Evolutionary conservation across 1,284 basidiomycete species (phyloP).

Genomic region (Puccinia hordei): DNA sequence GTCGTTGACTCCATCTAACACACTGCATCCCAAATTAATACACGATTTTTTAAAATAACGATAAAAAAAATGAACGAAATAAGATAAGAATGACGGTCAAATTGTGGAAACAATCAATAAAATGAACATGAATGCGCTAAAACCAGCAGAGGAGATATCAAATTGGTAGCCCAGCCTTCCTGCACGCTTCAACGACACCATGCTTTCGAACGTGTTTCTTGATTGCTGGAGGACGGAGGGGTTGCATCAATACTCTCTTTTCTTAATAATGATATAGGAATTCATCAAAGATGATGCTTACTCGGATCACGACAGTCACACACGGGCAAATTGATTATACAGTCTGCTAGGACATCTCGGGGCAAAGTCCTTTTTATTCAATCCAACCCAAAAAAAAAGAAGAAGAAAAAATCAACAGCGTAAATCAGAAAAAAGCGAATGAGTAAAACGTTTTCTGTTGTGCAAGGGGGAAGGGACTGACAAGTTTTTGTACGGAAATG

Average conservation of each 20-base stretch:
- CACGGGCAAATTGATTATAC: slow-evolving; percentile 49
- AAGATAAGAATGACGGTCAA: neutral
- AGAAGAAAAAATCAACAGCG: neutral
- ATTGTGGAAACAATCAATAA: neutral
- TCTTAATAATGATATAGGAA: neutral
- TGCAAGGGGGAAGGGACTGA: neutral
- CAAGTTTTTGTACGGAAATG: slow-evolving; percentile 49
- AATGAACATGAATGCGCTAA: neutral
- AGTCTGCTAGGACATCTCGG: slow-evolving; percentile 44
- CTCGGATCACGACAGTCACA: slow-evolving; percentile 49
- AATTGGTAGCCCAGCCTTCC: slow-evolving; percentile 41
- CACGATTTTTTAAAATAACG: too few relatives aligned
- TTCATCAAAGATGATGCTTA: neutral
- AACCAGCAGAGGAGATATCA: neutral
- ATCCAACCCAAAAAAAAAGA: too few relatives aligned
- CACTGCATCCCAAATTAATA: too few relatives aligned
- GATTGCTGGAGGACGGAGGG: slow-evolving; percentile 14
- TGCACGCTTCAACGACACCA: slow-evolving; percentile 39
- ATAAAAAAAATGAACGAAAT: neutral
- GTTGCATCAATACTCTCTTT: neutral
- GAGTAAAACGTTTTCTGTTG: neutral
- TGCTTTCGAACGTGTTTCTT: slow-evolving; percentile 32
- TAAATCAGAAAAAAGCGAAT: slow-evolving; percentile 7
- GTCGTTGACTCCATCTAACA: too few relatives aligned
- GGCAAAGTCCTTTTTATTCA: slow-evolving; percentile 43